A percentile compares a stretch with the other conserved stretches of the same genome.
Evolutionary conservation across 345 rosid genomes (phyloP).

Genomic region (Isatis tinctoria): DNA sequence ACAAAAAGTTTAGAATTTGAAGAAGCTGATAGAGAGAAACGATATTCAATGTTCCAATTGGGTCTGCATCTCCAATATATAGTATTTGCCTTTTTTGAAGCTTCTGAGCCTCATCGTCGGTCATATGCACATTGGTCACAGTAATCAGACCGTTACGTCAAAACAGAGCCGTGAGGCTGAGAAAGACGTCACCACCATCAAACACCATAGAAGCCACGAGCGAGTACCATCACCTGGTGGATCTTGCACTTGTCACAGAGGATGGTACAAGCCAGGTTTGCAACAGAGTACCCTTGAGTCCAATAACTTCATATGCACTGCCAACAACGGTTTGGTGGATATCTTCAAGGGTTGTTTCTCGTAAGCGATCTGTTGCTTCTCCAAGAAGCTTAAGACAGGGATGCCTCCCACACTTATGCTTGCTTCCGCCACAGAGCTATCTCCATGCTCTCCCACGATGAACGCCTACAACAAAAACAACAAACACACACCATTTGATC

Average conservation of each 20-base stretch:
- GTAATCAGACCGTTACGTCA: constrained; percentile 75
- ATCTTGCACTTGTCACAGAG: constrained; percentile 84
- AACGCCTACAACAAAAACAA: constrained; percentile 59
- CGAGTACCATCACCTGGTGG: constrained; percentile 88
- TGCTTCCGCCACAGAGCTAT: constrained; percentile 99
- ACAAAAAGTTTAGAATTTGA: neutral
- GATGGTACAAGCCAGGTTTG: constrained; percentile 64
- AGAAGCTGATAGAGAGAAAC: neutral
- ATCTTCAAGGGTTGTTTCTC: too few species aligned
- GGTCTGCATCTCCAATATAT: constrained; percentile 60
- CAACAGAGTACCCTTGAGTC: constrained; percentile 89
- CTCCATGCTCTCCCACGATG: constrained; percentile 93
- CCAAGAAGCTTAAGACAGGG: constrained; percentile 71
- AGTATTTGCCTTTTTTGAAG: constrained; percentile 61
- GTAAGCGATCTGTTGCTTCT: too few species aligned
- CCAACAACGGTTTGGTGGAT: too few species aligned
- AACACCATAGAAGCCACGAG: constrained; percentile 79
- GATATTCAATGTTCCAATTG: constrained; percentile 52
- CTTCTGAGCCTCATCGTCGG: constrained; percentile 53
- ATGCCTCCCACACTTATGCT: constrained; percentile 92
- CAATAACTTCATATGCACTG: constrained; percentile 82
- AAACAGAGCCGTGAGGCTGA: constrained; percentile 78
- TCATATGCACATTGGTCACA: constrained; percentile 75
- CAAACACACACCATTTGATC: neutral
- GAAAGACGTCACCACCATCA: constrained; percentile 66